Evolutionary conservation across 75 land plant genomes (phyloP), one percentile per base, ranked within the genome.

Genomic region (Selaginella tamariscina): DNA sequence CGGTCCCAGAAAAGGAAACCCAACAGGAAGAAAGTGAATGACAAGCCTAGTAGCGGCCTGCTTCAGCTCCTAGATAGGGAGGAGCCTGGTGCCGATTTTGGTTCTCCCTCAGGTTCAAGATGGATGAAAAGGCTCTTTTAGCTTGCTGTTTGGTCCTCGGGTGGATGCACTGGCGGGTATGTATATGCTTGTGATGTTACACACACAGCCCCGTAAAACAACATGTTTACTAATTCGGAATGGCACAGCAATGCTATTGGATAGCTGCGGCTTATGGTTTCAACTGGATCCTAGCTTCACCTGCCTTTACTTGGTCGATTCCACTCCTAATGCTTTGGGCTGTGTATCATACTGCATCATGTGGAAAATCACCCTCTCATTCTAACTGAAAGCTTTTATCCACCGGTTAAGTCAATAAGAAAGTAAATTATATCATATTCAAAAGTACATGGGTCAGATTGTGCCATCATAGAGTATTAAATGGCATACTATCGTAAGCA

Each of bases 251-350:
- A 55, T 80, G 88, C 68, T 73, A 74, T 31, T 78, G 75, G 29
- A 32, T 95, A 1, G 65, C 72, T 57, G 75, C 73, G 56, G 99
- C 92, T 31, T 91, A 85, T 70, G 92, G 87, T 30, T 75, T 78
- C 74, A 82, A 82, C 64, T 79, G 85, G 1, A 27, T 90, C 20
- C 69, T 85, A 30, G 78, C 81, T 65, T 81, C 84, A 30, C 89
- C 97, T 0, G 82, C 66, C 2, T 91, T 85, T 57, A 75, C 83
- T 56, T 79, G 95, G 68, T 28, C 69, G 22, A 73, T 85, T 31
- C 92, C 96, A 20, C 28, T 81, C 0, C 57, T 95, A 56, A 29
- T 95, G 26, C 21, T 69, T 0, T 39, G 11, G n/a, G n/a, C n/a
- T n/a, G n/a, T n/a, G n/a, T n/a, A n/a, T n/a, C n/a, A n/a, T n/a